Evolutionary conservation across 805 yeast genomes (phyloP), one percentile per base, ranked within the genome.

Genomic region (Lipomyces yamadae): DNA sequence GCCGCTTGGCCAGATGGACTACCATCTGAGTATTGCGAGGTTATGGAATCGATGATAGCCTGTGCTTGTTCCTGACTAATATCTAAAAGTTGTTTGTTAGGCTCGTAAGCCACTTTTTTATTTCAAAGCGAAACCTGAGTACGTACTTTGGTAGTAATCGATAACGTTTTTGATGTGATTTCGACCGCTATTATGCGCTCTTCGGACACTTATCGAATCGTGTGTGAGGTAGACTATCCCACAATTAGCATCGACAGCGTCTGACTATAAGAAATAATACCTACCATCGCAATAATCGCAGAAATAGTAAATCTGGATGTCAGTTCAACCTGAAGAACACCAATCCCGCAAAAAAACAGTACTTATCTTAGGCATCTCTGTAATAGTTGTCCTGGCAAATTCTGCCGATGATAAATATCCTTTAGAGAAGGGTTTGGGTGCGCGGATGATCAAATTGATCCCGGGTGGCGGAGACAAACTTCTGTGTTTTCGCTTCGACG

Each of bases 141-240:
- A 63, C 78, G 72, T 74, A 73, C 81, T 78, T 72, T 89, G 90
- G 75, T 90, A 92, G 79, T 90, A 91, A 64, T 88, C 89, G 66
- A 92, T 86, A 60, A 89, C 90, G 62, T 84, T 81, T 67, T 84
- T 83, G 55, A 90, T 80, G 77, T 92, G 97, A 76, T 90, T 88
- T 72, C 85, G 86, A 8, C 97, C 97, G 52, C 83, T 80, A 54
- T 90, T 76, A 77, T 92, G 97, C 54, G 92, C 87, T 74, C 89
- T 88, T 30, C 97, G 79, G 63, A 92, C 97, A 78, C 95, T 89
- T 72, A 86, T 81, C n/a, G 95, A 89, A 77, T 91, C 97, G 76
- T 92, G 97, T 1, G 97, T 92, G 65, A 92, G 79, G 73, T 89
- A 88, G 24, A 92, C 83, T 78, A 65, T 18, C 6, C 4, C n/a